Evolutionary conservation across 305 asterid genomes (phyloP).

Genomic region (Fraxinus albicans): DNA sequence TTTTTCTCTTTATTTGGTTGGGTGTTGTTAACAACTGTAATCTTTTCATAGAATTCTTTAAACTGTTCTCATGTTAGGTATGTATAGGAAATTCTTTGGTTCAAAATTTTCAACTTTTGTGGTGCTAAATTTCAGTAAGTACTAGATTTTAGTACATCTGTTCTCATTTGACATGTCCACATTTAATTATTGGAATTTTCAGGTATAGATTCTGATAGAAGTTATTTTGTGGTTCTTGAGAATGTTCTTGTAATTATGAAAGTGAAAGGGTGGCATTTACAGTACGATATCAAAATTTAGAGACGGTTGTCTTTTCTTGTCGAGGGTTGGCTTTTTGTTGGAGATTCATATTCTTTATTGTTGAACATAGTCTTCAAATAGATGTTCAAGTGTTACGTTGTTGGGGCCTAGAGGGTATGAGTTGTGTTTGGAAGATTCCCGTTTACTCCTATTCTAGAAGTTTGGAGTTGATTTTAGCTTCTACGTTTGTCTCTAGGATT

Average conservation of each 20-base stretch:
- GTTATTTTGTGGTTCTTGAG: not conserved
- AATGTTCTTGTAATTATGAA: not conserved
- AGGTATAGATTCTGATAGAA: slow-evolving; percentile 17
- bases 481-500: not conserved
- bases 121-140: not conserved
- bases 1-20: slow-evolving; percentile 7
- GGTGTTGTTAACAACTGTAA: not conserved
- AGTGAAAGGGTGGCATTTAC: not conserved
- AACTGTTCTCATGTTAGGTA: not conserved
- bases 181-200: not conserved
- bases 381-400: not conserved
- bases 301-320: slow-evolving; percentile 6
- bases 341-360: not conserved
- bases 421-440: slow-evolving; percentile 4
- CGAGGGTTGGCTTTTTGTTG: not conserved
- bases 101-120: not conserved
- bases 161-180: slow-evolving; percentile 5
- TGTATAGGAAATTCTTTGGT: not conserved
- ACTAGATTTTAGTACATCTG: not conserved
- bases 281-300: not conserved
- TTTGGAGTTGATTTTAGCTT: not conserved
- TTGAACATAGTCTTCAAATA: slow-evolving; percentile 1
- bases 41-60: not conserved
- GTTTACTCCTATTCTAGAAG: slow-evolving; percentile 2
- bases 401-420: not conserved